Evolutionary conservation across 805 yeast genomes (phyloP).

Genomic region (Lipomyces chichibuensis): DNA sequence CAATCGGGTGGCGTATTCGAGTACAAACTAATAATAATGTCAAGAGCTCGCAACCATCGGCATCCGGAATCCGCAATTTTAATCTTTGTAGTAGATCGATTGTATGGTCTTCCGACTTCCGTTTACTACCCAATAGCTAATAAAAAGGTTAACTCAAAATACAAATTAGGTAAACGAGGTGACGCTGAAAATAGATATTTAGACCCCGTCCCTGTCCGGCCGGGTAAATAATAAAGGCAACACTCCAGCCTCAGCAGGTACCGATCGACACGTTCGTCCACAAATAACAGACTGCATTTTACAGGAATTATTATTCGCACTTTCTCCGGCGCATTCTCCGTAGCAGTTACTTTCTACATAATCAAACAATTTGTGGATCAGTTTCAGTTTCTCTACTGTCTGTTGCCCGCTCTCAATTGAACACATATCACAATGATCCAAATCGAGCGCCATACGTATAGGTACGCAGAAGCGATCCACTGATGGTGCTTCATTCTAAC

Average conservation of each 20-base stretch:
- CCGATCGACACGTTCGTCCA: neutral
- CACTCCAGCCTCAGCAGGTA: neutral
- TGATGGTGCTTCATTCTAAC: neutral
- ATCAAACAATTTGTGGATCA: neutral
- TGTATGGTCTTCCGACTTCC: neutral
- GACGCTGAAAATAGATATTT: neutral
- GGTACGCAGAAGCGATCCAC: conserved; percentile 13
- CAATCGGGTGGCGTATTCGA: no score
- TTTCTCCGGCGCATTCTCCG: neutral
- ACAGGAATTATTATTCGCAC: neutral
- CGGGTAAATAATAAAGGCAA: neutral
- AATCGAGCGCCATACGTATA: conserved; percentile 34
- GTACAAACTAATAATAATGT: no score
- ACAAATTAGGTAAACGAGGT: no score
- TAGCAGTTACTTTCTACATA: neutral
- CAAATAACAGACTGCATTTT: neutral
- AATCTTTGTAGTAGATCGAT: no score
- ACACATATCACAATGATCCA: conserved; percentile 20
- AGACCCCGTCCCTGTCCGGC: neutral
- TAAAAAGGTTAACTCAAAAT: no score
- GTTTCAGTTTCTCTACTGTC: neutral
- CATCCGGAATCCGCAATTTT: neutral
- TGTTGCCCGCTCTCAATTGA: neutral
- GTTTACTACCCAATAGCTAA: neutral
- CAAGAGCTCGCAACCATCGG: no score